Conservation (phyloP, 495 filamentous ascomycete genomes). For the Xylaria scruposa region DNA sequence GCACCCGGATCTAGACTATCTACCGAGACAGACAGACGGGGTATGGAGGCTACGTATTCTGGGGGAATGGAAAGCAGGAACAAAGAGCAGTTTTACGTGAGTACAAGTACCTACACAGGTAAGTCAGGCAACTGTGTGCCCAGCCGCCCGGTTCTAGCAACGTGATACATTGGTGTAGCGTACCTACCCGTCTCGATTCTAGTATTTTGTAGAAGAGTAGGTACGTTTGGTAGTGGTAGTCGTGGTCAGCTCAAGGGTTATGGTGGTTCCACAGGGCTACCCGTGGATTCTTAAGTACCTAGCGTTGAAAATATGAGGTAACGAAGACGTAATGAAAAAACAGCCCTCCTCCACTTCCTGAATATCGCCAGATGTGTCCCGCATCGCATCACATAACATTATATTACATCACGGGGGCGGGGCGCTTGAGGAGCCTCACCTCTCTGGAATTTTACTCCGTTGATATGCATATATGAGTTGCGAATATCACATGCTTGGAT, state of each 20-base stretch:
- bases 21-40: neutral
- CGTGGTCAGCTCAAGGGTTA: neutral
- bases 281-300: conserved; percentile 11
- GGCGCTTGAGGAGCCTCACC: neutral
- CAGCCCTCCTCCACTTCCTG: neutral
- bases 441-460: neutral
- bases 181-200: neutral
- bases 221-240: neutral
- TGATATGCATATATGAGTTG: neutral
- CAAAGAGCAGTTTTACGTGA: neutral
- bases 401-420: neutral
- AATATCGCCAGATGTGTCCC: conserved; percentile 19
- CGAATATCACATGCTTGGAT: neutral
- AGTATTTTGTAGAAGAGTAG: neutral
- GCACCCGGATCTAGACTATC: neutral
- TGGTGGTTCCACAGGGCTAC: conserved; percentile 27
- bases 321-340: conserved; percentile 46
- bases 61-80: neutral
- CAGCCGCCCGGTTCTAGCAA: conserved; percentile 6
- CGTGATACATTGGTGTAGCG: neutral
- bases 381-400: conserved; percentile 16
- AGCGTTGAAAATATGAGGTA: conserved; percentile 33
- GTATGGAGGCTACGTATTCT: too few relatives aligned
- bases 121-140: conserved; percentile 12
- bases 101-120: neutral